phyloP scores from a whole-genome alignment of 805 yeast genomes.

The Candida saitoana region DNA sequence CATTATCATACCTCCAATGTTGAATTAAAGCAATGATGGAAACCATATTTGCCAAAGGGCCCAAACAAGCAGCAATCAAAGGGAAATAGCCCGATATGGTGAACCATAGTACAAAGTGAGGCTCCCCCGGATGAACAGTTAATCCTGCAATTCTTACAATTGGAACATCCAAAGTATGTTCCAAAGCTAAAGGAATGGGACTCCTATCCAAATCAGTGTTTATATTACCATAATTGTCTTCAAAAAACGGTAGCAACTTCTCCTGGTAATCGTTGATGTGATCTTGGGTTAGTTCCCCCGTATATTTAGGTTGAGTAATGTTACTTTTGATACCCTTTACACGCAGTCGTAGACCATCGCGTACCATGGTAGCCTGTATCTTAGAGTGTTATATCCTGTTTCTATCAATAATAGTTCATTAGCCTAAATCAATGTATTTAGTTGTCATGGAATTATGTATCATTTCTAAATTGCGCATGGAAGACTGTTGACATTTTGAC shows the following conservation, averaged over 20 bases:
- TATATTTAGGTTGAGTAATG: not conserved
- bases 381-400: not conserved
- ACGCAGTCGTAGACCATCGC: not conserved
- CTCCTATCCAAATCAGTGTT: not conserved
- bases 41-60: slow-evolving; percentile 73
- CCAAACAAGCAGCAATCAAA: slow-evolving; percentile 68
- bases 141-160: slow-evolving; percentile 26
- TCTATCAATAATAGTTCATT: no score
- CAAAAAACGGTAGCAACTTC: slow-evolving; percentile 14
- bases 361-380: not conserved
- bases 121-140: slow-evolving; percentile 35
- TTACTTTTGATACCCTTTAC: not conserved
- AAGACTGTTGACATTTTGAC: no score
- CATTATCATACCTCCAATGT: slow-evolving; percentile 50
- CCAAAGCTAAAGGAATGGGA: slow-evolving; percentile 16
- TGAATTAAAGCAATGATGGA: slow-evolving; percentile 69
- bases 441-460: no score
- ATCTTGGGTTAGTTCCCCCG: not conserved
- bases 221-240: slow-evolving; percentile 2
- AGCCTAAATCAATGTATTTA: no score
- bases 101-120: slow-evolving; percentile 52
- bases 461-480: no score
- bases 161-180: slow-evolving; percentile 31
- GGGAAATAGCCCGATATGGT: slow-evolving; percentile 67
- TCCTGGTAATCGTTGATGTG: not conserved